Percentiles rank a stretch among this genome's conserved stretches.
These are phyloP conservation scores for Triticum dicoccoides DNA, from an alignment of 176 grass and related monocot genomes.

Conservation along the genomic window DNA sequence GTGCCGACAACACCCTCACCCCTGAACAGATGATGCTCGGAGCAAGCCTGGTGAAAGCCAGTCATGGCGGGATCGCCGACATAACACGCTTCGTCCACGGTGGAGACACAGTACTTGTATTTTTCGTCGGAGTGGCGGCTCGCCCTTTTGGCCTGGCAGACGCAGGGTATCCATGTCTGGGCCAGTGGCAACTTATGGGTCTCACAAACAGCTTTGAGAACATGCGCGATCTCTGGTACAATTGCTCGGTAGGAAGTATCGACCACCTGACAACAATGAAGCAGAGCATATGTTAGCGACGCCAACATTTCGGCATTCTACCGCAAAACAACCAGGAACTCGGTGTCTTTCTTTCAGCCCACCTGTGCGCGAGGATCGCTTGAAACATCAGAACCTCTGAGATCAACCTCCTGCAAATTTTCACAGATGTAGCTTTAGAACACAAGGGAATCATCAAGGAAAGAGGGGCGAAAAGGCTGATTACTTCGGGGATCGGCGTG, in stretches of 20 bases:
- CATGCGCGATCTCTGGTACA: conserved; percentile 57
- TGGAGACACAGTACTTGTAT: conserved; percentile 70
- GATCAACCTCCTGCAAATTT: conserved; percentile 81
- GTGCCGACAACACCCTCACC: conserved; percentile 80
- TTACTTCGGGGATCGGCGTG: conserved; percentile 51
- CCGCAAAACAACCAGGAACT: neutral
- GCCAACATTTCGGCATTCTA: neutral
- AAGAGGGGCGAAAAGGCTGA: conserved; percentile 34
- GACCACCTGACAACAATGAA: conserved; percentile 51
- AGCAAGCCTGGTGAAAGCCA: conserved; percentile 87
- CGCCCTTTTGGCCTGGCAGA: conserved; percentile 67
- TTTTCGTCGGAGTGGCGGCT: conserved; percentile 76
- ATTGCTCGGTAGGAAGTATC: conserved; percentile 53
- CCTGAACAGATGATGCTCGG: conserved; percentile 92
- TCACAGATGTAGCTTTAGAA: conserved; percentile 4
- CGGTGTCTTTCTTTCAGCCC: conserved; percentile 17
- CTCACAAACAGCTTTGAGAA: conserved; percentile 69
- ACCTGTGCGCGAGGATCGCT: conserved; percentile 54
- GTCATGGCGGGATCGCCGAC: conserved; percentile 40
- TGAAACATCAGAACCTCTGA: conserved; percentile 54
- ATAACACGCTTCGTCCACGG: conserved; percentile 71
- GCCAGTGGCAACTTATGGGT: conserved; percentile 69
- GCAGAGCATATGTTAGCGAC: conserved; percentile 10
- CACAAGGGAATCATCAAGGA: neutral
- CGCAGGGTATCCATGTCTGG: conserved; percentile 89